A percentile compares a stretch with the other conserved stretches of the same genome.
These are phyloP conservation scores for Aegilops tauschii DNA, from an alignment of 176 grass and related monocot species.

Conservation along the genomic window DNA sequence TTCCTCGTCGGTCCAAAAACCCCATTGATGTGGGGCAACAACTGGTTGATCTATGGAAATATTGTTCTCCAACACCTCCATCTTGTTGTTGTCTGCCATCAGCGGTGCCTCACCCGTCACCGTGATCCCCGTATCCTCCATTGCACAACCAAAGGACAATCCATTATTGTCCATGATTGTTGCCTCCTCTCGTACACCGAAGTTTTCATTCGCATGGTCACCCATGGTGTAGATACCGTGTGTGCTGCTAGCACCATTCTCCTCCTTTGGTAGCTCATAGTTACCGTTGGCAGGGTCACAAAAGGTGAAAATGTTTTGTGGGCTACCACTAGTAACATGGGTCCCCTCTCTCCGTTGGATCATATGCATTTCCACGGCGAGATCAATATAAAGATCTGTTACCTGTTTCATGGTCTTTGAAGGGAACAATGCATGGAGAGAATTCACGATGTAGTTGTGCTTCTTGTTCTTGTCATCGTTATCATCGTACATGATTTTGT, in stretches of 20 bases:
- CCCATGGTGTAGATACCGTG: not conserved
- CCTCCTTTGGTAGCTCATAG: not conserved
- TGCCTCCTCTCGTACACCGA: not conserved
- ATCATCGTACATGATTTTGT: too few relatives aligned
- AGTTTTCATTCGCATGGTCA: not conserved
- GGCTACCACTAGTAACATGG: not conserved
- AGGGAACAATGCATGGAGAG: conserved; percentile 6
- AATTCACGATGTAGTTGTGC: not conserved
- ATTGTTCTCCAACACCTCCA: too few relatives aligned
- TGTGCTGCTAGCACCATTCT: not conserved
- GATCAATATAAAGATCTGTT: conserved; percentile 19
- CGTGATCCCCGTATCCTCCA: not conserved
- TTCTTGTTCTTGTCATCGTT: not conserved
- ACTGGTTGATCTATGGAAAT: too few relatives aligned
- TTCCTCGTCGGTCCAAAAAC: too few relatives aligned
- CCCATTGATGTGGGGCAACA: too few relatives aligned
- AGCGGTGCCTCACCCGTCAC: too few relatives aligned
- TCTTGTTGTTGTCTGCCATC: too few relatives aligned
- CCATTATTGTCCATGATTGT: not conserved
- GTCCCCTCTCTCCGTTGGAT: not conserved
- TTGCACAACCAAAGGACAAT: not conserved
- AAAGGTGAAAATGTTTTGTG: not conserved
- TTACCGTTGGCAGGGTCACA: not conserved
- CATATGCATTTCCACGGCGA: not conserved
- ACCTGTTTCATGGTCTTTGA: conserved; percentile 24